Base-by-base conservation (phyloP, 129 eudicot species). In the Chrysanthemum seticuspe region DNA sequence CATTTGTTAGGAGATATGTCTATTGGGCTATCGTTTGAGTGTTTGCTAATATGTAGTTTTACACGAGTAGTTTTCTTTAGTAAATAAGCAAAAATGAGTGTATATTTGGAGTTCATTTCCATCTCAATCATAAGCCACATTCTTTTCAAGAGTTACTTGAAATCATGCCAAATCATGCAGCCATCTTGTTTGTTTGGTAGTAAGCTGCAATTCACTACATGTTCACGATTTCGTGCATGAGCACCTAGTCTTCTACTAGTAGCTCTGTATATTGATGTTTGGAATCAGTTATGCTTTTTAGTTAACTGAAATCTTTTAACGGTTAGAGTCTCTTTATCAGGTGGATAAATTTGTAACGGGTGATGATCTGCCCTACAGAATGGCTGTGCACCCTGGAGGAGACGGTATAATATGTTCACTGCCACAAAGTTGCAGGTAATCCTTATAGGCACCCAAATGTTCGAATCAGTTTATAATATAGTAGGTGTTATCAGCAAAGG, bases 321-420 rank as follows among this genome's bases (percentile, higher is more conserved):
- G 27, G 7, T 74, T 65, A 40, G 21, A 0, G 3, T 65, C 54
- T 65, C 9, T 54, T 18, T 40, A 19, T 56, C 51, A 92, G 98
- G 90, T 89, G 76, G 80, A 83, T 29, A 82, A 56, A 72, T 84
- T 81, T 78, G 87, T 67, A 68, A 87, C 92, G n/a, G 92, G 85
- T 49, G 78, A 65, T 72, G 92, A 89, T 73, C 64, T 92, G 73
- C 92, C 98, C 7, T 92, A 92, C 78, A 83, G 98, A 80, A 87
- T 92, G 84, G 85, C 98, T 27, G 98, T 89, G 54, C 98, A 92
- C 80, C 98, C 98, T 47, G 83, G 84, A 25, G 98, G 96, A 76
- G 96, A 87, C 21, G 98, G 96, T 61, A 58, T 89, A 58, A 82
- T 92, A 36, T 87, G 98, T 74, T 81, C 98, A 54, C 71, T 92